Percentiles rank a stretch among this genome's conserved stretches.
These are phyloP conservation scores for Coriaria nepalensis DNA, from an alignment of 306 rosid genomes.

Conservation along the genomic window DNA sequence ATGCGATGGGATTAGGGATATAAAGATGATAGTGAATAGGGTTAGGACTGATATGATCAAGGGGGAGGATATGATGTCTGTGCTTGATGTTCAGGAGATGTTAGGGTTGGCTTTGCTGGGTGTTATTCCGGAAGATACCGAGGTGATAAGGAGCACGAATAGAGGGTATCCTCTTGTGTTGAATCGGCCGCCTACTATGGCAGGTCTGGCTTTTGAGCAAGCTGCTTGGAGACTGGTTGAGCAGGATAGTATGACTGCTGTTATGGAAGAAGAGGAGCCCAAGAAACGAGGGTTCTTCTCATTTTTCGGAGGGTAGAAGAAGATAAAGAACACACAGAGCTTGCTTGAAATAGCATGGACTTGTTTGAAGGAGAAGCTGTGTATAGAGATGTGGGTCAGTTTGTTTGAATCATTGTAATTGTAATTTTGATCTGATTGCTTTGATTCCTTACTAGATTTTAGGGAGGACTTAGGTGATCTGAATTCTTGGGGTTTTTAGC, in stretches of 20 bases:
- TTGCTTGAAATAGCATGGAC: too few species aligned
- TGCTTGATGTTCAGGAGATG: conserved; percentile 93
- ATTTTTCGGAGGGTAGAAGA: conserved; percentile 60
- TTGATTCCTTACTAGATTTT: too few species aligned
- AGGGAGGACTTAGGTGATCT: too few species aligned
- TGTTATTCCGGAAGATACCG: conserved; percentile 76
- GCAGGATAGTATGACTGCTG: conserved; percentile 94
- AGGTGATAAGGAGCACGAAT: conserved; percentile 87
- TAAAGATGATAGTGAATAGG: conserved; percentile 92
- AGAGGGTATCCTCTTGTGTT: conserved; percentile 82
- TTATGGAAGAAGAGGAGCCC: conserved; percentile 81
- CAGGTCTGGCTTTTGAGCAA: conserved; percentile 92
- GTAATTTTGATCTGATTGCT: too few species aligned
- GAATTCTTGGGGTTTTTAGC: too few species aligned
- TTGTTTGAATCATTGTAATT: too few species aligned
- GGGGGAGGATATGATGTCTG: conserved; percentile 98
- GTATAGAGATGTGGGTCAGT: too few species aligned
- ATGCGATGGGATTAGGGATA: conserved; percentile 90
- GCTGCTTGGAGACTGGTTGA: conserved; percentile 99
- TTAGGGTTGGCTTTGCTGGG: conserved; percentile 79
- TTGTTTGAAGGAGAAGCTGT: too few species aligned
- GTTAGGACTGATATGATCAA: conserved; percentile 92
- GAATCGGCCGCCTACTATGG: conserved; percentile 90
- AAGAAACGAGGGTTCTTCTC: conserved; percentile 85
- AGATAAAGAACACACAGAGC: too few species aligned